These are phyloP conservation scores for Phaeosphaeria sp. DNA, from an alignment of 2,329 filamentous ascomycete genomes.

Conservation along the genomic window DNA sequence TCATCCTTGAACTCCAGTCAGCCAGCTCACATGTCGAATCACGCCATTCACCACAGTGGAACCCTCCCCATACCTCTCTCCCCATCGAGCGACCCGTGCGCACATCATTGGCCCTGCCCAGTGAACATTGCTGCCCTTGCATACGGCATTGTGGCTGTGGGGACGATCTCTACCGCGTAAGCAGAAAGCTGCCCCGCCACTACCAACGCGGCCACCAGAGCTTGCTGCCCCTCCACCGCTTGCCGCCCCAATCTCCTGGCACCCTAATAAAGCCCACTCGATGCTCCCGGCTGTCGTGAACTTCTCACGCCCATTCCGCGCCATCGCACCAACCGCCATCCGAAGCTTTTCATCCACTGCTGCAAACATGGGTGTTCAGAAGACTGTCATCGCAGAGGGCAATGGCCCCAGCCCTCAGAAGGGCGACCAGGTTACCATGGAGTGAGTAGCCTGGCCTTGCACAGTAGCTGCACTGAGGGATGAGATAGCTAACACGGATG, in stretches of 20 bases:
- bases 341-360: conserved; percentile 21
- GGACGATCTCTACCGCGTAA: background rate
- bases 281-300: conserved; percentile 15
- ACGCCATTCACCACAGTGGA: conserved; percentile 16
- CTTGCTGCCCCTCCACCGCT: conserved; percentile 8
- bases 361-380: conserved; percentile 37
- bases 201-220: no score
- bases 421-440: conserved; percentile 40
- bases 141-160: conserved; percentile 3
- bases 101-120: conserved; percentile 12
- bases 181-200: conserved; percentile 8
- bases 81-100: conserved; percentile 11
- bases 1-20: background rate
- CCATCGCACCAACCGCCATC: conserved; percentile 11
- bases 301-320: conserved; percentile 13
- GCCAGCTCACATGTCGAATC: conserved; percentile 10
- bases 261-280: conserved; percentile 1
- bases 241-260: no score
- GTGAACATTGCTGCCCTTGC: conserved; percentile 5
- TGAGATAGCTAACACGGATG: background rate
- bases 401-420: conserved; percentile 35
- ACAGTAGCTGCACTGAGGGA: background rate
- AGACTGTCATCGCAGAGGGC: conserved; percentile 37
- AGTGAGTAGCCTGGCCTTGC: conserved; percentile 3
- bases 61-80: background rate